phyloP scores from a whole-genome alignment of 352 stramenopile species.

The Globisporangium recalcitrans region DNA sequence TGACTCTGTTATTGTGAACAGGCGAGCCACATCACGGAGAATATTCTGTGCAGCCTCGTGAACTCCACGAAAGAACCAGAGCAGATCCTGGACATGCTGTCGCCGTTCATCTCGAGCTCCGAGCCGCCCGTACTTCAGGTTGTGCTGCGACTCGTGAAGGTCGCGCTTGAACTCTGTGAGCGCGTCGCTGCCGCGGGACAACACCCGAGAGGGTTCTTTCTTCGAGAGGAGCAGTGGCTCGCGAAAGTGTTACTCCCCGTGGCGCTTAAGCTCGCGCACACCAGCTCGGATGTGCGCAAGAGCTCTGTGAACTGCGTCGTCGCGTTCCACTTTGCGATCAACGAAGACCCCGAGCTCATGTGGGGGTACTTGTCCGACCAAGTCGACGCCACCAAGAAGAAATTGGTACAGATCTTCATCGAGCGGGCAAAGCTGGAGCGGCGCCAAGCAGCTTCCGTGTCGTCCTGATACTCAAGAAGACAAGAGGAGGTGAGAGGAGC shows the following conservation, averaged over 20 bases:
- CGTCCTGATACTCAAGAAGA: constrained; percentile 7
- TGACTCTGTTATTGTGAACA: constrained; percentile 10
- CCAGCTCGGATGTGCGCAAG: constrained; percentile 65
- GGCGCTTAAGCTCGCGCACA: constrained; percentile 35
- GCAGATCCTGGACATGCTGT: constrained; percentile 35
- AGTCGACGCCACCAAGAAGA: constrained; percentile 46
- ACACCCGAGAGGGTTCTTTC: constrained; percentile 15
- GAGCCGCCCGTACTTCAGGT: constrained; percentile 47
- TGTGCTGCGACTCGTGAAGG: constrained; percentile 42
- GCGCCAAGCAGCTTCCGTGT: background rate
- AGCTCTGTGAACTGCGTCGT: constrained; percentile 62
- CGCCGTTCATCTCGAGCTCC: constrained; percentile 27
- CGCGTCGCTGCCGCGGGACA: constrained; percentile 4
- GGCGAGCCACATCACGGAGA: constrained; percentile 50
- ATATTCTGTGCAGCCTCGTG: constrained; percentile 39
- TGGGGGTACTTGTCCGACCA: constrained; percentile 39
- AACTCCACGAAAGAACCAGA: constrained; percentile 23
- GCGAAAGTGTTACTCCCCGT: constrained; percentile 29
- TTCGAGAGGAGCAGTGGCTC: constrained; percentile 30
- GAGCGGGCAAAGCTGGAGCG: constrained; percentile 50
- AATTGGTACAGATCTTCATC: constrained; percentile 75
- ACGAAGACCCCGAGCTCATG: constrained; percentile 37
- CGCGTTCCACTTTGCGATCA: constrained; percentile 50
- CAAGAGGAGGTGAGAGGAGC: background rate
- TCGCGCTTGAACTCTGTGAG: constrained; percentile 35